These are phyloP conservation scores for Pseudogymnoascus sp. DNA, from an alignment of 2,329 filamentous ascomycete species.

Conservation along the genomic window DNA sequence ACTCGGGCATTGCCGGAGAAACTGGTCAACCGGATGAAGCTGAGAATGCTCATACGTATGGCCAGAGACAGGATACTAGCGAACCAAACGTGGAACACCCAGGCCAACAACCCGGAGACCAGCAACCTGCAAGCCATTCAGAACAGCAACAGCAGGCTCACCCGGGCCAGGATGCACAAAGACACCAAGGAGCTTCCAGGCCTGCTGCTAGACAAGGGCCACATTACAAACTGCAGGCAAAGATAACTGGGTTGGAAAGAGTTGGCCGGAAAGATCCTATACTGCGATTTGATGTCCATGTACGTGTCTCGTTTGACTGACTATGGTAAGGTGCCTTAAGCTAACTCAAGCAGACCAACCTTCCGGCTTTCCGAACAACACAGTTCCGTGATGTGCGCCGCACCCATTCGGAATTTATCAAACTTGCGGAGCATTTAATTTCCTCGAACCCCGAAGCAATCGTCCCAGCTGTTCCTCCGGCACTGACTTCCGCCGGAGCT, in stretches of 20 bases:
- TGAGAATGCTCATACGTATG: constrained; percentile 19
- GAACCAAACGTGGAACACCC: constrained; percentile 28
- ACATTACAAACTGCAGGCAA: constrained; percentile 81
- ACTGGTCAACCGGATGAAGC: constrained; percentile 21
- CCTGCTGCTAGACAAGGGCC: constrained; percentile 43
- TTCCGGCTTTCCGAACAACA: constrained; percentile 95
- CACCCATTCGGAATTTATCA: constrained; percentile 90
- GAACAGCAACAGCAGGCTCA: constrained; percentile 29
- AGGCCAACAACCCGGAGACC: constrained; percentile 18
- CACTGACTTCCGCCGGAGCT: constrained; percentile 87
- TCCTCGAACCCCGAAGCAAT: constrained; percentile 96
- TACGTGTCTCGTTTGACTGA: constrained; percentile 40
- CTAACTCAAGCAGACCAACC: constrained; percentile 65
- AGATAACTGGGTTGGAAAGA: constrained; percentile 87
- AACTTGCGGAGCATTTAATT: constrained; percentile 91
- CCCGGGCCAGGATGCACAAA: constrained; percentile 26
- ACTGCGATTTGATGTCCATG: constrained; percentile 90
- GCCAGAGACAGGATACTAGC: constrained; percentile 25
- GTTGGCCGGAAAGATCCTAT: constrained; percentile 95
- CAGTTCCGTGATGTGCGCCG: constrained; percentile 96
- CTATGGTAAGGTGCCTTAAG: background rate
- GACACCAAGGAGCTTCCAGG: constrained; percentile 31
- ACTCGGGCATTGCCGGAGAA: constrained; percentile 12
- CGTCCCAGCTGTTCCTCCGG: constrained; percentile 88
- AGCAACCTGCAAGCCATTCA: constrained; percentile 15